Evolutionary conservation across 2,329 filamentous ascomycete genomes (phyloP).

Genomic region (Colletotrichum kahawae): DNA sequence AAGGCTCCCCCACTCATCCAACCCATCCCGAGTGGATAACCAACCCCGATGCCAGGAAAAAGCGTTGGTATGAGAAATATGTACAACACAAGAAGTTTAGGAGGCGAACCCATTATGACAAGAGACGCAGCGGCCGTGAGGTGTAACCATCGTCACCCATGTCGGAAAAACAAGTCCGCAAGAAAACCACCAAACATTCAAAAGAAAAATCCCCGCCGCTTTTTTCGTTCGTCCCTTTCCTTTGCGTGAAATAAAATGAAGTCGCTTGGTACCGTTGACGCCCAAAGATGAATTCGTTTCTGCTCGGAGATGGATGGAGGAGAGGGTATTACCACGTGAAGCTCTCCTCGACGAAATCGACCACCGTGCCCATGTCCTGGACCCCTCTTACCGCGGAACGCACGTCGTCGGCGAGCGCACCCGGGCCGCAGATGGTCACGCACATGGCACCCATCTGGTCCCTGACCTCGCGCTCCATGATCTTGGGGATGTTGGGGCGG

Average conservation of each 20-base stretch:
- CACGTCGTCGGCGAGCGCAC: slow-evolving; percentile 77
- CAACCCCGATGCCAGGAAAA: not conserved
- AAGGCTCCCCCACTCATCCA: not conserved
- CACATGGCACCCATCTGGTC: slow-evolving; percentile 88
- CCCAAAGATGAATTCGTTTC: slow-evolving; percentile 10
- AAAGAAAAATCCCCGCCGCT: not conserved
- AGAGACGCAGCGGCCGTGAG: slow-evolving; percentile 1
- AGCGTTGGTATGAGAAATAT: slow-evolving; percentile 20
- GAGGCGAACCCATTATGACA: slow-evolving; percentile 11
- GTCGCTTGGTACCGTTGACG: slow-evolving; percentile 19
- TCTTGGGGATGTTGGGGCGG: slow-evolving; percentile 78
- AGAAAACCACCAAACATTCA: not conserved
- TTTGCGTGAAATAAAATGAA: not conserved
- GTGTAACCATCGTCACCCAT: not conserved
- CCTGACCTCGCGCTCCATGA: slow-evolving; percentile 83
- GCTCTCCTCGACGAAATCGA: slow-evolving; percentile 80
- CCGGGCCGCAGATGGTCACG: slow-evolving; percentile 81
- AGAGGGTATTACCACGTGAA: slow-evolving; percentile 65
- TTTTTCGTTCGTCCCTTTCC: slow-evolving; percentile 2
- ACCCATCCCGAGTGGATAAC: not conserved
- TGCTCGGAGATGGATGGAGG: not conserved
- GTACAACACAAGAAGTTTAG: slow-evolving; percentile 15
- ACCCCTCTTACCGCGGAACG: slow-evolving; percentile 69
- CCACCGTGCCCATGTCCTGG: slow-evolving; percentile 63
- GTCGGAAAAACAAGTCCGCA: not conserved